Evolutionary conservation across 1,284 basidiomycete species (phyloP).

Genomic region (Boletus hoseneyae): DNA sequence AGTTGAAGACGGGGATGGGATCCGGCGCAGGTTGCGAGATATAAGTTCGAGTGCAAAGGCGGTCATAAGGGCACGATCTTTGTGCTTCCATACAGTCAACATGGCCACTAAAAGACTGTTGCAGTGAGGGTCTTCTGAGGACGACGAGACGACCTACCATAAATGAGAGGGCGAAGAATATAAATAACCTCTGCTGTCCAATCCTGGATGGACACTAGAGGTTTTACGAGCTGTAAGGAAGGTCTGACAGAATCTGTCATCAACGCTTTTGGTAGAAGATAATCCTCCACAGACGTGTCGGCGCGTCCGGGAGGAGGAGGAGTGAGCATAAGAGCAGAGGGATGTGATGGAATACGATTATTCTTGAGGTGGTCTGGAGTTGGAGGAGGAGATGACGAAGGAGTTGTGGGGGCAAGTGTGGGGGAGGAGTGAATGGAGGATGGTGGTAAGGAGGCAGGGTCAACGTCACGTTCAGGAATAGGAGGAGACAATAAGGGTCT

Average conservation of each 20-base stretch:
- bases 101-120: constrained; percentile 29
- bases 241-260: constrained; percentile 67
- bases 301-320: constrained; percentile 48
- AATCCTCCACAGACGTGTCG: constrained; percentile 66
- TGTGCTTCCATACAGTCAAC: constrained; percentile 34
- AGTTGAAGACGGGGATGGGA: constrained; percentile 54
- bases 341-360: constrained; percentile 62
- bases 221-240: constrained; percentile 58
- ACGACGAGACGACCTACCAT: constrained; percentile 48
- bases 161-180: constrained; percentile 66
- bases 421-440: constrained; percentile 54
- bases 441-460: constrained; percentile 63
- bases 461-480: constrained; percentile 83
- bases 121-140: constrained; percentile 15
- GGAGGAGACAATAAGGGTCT: constrained; percentile 73
- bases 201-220: constrained; percentile 59
- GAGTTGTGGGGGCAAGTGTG: constrained; percentile 55
- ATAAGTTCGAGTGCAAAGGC: constrained; percentile 62
- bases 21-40: constrained; percentile 63
- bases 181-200: constrained; percentile 70
- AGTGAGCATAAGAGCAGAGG: constrained; percentile 52
- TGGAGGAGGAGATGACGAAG: constrained; percentile 46
- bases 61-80: constrained; percentile 50
- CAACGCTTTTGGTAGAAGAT: constrained; percentile 73
- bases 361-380: constrained; percentile 77